phyloP scores from a whole-genome alignment of 306 rosid species.

The Medicago lupulina region DNA sequence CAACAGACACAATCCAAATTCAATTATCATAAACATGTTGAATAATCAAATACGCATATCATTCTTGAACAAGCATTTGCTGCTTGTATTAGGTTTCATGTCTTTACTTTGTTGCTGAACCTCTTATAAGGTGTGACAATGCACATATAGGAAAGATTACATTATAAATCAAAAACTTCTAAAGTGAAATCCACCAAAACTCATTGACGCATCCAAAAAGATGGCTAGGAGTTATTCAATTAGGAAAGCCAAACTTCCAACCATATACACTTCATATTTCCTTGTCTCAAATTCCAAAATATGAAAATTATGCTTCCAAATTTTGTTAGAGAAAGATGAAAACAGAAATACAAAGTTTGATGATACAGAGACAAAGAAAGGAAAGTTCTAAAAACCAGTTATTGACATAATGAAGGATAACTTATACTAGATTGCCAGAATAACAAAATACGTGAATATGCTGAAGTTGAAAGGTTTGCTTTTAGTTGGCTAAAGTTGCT shows the following conservation, averaged over 20 bases:
- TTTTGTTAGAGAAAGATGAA: conserved; percentile 3
- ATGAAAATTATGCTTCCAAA: no score
- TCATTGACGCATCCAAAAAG: no score
- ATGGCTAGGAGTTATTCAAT: no score
- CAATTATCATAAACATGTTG: background rate
- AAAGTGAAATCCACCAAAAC: no score
- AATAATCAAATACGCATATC: background rate
- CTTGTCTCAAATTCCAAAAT: no score
- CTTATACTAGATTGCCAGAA: conserved; percentile 30
- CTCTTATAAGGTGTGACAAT: no score
- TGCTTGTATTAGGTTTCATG: no score
- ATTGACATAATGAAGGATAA: conserved; percentile 21
- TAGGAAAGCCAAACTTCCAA: no score
- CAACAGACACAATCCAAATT: background rate
- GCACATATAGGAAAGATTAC: no score
- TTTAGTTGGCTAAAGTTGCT: conserved; percentile 42
- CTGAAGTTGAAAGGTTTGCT: conserved; percentile 30
- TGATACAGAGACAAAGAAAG: background rate
- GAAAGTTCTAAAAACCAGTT: background rate
- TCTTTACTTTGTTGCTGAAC: no score
- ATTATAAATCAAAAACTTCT: no score
- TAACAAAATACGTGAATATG: conserved; percentile 17
- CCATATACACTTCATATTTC: no score
- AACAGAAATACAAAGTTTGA: background rate
- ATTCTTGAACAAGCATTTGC: background rate